Evolutionary conservation across 1,284 basidiomycete species (phyloP), one percentile per base, ranked within the genome.

Genomic region (Phlebopus sp.): DNA sequence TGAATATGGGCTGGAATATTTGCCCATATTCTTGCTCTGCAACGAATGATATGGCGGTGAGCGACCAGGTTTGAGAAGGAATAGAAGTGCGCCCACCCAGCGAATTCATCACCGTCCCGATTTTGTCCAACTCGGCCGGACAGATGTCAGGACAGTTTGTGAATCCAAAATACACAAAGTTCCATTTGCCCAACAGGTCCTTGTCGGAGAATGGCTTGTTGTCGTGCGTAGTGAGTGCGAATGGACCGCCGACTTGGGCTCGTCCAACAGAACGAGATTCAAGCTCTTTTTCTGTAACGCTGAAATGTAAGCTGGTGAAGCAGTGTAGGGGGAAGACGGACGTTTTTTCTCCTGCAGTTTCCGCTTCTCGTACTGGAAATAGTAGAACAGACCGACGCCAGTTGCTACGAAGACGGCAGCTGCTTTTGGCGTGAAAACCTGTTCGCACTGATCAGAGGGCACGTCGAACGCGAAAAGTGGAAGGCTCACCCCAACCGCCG

Each of bases 91-190:
- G 70, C 86, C 55, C 56, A 87, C 91, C 85, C 50, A 92, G 75
- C 39, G 76, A 71, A 35, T 89, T 76, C 29, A 98, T 79, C n/a
- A 95, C 86, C 1, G 73, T 77, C 17, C 87, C 84, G 78, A 98
- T 87, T 75, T 99, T 99, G 76, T 99, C 96, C 27, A 99, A 77
- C 71, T 99, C 96, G 54, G 97, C 92, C 2, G 96, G 96, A 67
- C 96, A 99, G 52, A 99, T 98, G 69, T 99, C 97, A 3, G 96
- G 97, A 67, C 94, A 97, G 69, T 97, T 94, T 27, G 93, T 94
- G 72, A 97, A 97, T 11, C 94, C 94, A 69, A 97, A 97, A 73
- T 99, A 99, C 47, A 99, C 85, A 55, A 99, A 73, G 32, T 79
- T 90, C 86, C 86, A 88, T 76, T 92, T 86, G 49, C 91, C 92